Percentiles rank a stretch among this genome's conserved stretches.
phyloP scores from a whole-genome alignment of 306 rosid species.

The Lotus japonicus region DNA sequence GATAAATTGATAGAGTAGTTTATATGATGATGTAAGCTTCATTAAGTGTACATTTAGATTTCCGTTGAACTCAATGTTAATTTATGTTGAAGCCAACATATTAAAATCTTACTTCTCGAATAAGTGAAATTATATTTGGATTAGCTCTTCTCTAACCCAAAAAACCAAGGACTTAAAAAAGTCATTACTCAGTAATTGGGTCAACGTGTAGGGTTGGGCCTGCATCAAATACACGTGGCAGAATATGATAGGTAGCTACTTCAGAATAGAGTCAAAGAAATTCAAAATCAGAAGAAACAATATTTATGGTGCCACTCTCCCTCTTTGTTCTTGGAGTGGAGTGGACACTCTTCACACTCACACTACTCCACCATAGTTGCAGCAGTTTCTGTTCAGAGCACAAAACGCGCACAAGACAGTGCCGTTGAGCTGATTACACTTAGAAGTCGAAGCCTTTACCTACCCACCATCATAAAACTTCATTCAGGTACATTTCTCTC shows the following conservation, averaged over 20 bases:
- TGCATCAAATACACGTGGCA: slow-evolving; percentile 1
- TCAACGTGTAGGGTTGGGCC: neutral
- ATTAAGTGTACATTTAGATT: too few relatives aligned
- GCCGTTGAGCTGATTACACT: neutral
- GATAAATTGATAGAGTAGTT: too few relatives aligned
- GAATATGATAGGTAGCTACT: neutral
- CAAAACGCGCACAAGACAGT: neutral
- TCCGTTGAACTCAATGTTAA: too few relatives aligned
- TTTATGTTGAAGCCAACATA: too few relatives aligned
- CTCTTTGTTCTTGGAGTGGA: neutral
- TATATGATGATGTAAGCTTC: too few relatives aligned
- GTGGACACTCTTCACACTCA: too few relatives aligned
- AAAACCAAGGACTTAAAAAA: too few relatives aligned
- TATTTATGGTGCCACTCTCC: neutral
- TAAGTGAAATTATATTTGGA: too few relatives aligned
- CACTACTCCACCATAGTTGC: neutral
- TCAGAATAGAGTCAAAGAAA: neutral
- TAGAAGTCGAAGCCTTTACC: neutral
- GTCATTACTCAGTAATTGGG: neutral
- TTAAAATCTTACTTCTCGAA: too few relatives aligned
- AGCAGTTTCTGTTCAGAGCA: neutral
- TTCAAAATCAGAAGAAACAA: slow-evolving; percentile 10
- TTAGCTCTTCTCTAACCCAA: too few relatives aligned
- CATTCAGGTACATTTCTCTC: slow-evolving; percentile 3
- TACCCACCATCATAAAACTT: neutral